phyloP scores from a whole-genome alignment of 345 rosid species.

The Salix koriyanagi region DNA sequence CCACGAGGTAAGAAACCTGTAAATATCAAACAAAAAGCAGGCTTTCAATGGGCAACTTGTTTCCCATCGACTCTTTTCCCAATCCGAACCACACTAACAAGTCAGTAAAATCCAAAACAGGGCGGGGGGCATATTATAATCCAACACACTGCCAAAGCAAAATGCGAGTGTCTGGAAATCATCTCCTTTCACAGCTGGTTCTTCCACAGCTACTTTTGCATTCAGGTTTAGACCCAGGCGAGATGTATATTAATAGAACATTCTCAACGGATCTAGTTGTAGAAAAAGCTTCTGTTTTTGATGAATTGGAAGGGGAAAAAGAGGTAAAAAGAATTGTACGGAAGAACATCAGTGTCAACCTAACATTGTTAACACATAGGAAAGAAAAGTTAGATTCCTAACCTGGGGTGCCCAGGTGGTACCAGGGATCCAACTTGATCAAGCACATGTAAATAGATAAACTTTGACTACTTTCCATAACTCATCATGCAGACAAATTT shows the following conservation, averaged over 20 bases:
- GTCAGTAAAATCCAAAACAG: neutral
- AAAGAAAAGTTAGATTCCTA: neutral
- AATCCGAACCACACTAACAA: neutral
- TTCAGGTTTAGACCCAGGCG: neutral
- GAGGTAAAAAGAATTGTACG: neutral
- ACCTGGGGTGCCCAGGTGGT: neutral
- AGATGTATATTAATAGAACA: neutral
- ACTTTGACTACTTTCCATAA: neutral
- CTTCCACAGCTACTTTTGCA: neutral
- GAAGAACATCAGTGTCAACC: neutral
- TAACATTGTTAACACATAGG: neutral
- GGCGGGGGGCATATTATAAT: neutral
- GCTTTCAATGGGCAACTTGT: neutral
- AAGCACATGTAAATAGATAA: neutral
- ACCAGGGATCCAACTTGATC: conserved; percentile 7
- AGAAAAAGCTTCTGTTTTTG: neutral
- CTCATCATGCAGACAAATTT: conserved; percentile 10
- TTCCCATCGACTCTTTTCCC: neutral
- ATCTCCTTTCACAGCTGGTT: neutral
- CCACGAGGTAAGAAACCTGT: neutral
- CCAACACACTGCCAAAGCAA: neutral
- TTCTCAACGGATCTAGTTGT: neutral
- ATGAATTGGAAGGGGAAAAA: too few species aligned
- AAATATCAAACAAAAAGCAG: neutral
- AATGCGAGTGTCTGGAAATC: neutral